Conservation (phyloP, 495 filamentous ascomycete species). For the Opeltia flavorubescens region DNA sequence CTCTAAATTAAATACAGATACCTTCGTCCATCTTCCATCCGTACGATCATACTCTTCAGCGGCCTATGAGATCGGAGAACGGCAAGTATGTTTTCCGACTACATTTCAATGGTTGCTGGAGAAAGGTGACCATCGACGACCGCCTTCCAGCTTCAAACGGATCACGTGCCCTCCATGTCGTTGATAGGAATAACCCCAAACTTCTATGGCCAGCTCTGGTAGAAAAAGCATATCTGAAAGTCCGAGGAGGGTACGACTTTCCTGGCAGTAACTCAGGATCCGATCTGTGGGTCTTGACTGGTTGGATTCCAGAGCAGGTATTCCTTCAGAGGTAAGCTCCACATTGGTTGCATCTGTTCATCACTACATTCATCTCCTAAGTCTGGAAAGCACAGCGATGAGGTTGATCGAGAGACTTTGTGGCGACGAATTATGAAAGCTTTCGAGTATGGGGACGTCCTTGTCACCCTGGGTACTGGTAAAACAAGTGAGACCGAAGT, state of each 20-base stretch:
- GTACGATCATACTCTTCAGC: slow-evolving; percentile 38
- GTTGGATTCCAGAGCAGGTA: slow-evolving; percentile 94
- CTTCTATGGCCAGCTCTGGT: slow-evolving; percentile 85
- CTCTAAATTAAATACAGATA: slow-evolving; percentile 36
- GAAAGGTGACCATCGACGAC: slow-evolving; percentile 82
- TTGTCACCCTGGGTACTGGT: slow-evolving; percentile 84
- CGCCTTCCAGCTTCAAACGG: slow-evolving; percentile 70
- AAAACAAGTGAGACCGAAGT: slow-evolving; percentile 60
- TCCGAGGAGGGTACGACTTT: slow-evolving; percentile 93
- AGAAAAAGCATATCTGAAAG: slow-evolving; percentile 96
- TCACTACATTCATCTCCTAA: neutral
- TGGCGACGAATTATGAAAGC: slow-evolving; percentile 67
- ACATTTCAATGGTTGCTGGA: slow-evolving; percentile 87
- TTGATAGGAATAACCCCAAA: slow-evolving; percentile 63
- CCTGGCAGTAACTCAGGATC: slow-evolving; percentile 97
- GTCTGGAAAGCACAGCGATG: slow-evolving; percentile 33
- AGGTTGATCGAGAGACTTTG: slow-evolving; percentile 54
- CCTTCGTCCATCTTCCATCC: slow-evolving; percentile 61
- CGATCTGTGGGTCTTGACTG: slow-evolving; percentile 77
- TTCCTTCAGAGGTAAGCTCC: slow-evolving; percentile 55
- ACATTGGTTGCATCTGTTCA: neutral
- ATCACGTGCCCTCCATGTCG: slow-evolving; percentile 62
- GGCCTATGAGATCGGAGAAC: slow-evolving; percentile 48
- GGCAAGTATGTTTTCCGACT: slow-evolving; percentile 88
- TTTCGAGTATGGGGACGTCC: slow-evolving; percentile 65